Evolutionary conservation across 495 filamentous ascomycete genomes (phyloP), one percentile per base, ranked within the genome.

Genomic region (Penicillium angulare): DNA sequence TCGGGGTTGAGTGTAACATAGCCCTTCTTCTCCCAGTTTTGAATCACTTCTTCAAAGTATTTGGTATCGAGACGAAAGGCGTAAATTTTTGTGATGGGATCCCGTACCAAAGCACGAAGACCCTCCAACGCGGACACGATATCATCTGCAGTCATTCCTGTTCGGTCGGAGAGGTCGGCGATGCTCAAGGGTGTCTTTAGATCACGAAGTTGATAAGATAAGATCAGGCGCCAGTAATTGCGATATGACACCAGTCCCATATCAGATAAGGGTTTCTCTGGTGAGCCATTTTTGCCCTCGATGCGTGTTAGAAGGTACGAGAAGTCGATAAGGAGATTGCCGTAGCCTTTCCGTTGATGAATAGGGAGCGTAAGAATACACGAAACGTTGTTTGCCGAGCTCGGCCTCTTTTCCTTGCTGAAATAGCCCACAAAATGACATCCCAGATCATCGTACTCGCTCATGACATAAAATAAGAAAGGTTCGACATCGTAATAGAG

Each of bases 391-490:
- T 97, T 96, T 52, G 88, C 87, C 36, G 88, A 92, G 65, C 88
- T 92, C 3, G 87, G 88, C n/a, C 93, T 82, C 71, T 98, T 98
- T 66, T 98, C 93, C 73, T 98, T 98, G 47, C 95, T 97, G 62
- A 98, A 98, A 64, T 98, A 98, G 15, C 93, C 93, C 35, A 98
- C 95, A 60, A 98, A 97, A 66, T 97, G 93, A 62, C 90, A 97
- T 16, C 93, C 93, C 29, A 87, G 71, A 27, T 96, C 89, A 58
- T 98, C 91, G 57, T 86, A 92, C 65, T 97, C 93, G 43, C 91
- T 96, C 79, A 98, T 92, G 39, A 98, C 90, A 68, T 98, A 98
- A 76, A 98, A 98, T 15, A 98, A 73, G 63, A 98, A 98, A 0
- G 93, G 93, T 51, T 98, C 95, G 3, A 98, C 93, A 60, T 98